A percentile compares a stretch with the other conserved stretches of the same genome.
phyloP scores from a whole-genome alignment of 805 yeast genomes.

The Yamadazyma phyllophila region DNA sequence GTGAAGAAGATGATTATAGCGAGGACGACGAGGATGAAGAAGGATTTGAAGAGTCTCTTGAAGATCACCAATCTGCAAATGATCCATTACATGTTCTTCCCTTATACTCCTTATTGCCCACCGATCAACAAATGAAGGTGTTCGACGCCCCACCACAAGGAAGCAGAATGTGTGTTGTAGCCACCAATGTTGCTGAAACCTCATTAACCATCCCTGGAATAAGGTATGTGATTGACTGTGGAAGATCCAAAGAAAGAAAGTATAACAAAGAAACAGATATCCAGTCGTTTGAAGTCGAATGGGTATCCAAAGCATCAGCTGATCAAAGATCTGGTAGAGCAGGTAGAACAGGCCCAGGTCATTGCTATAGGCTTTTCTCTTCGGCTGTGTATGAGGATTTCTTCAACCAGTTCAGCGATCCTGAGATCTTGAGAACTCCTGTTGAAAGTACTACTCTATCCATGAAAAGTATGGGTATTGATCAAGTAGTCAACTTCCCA shows the following conservation, averaged over 20 bases:
- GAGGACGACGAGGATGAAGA: slow-evolving; percentile 57
- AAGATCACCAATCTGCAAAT: slow-evolving; percentile 63
- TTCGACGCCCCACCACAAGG: slow-evolving; percentile 84
- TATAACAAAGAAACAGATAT: slow-evolving; percentile 83
- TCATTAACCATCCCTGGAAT: slow-evolving; percentile 95
- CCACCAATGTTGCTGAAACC: slow-evolving; percentile 98
- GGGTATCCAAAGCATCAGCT: slow-evolving; percentile 95
- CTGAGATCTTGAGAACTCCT: slow-evolving; percentile 94
- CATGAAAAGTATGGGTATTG: slow-evolving; percentile 97
- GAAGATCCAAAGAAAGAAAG: slow-evolving; percentile 86
- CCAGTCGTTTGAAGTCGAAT: slow-evolving; percentile 85
- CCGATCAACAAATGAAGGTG: slow-evolving; percentile 90
- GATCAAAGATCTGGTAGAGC: slow-evolving; percentile 97
- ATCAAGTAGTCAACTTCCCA: slow-evolving; percentile 86
- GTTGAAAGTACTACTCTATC: slow-evolving; percentile 92
- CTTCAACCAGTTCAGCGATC: slow-evolving; percentile 76
- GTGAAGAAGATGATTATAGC: slow-evolving; percentile 42
- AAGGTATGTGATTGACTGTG: slow-evolving; percentile 92
- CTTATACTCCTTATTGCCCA: slow-evolving; percentile 88
- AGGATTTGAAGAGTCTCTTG: slow-evolving; percentile 70
- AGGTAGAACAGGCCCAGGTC: slow-evolving; percentile 99
- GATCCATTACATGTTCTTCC: slow-evolving; percentile 92
- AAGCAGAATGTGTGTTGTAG: slow-evolving; percentile 84
- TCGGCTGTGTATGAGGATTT: slow-evolving; percentile 91
- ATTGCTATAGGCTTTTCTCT: slow-evolving; percentile 86